Evolutionary conservation across 2,329 filamentous ascomycete genomes (phyloP), one percentile per base, ranked within the genome.

Genomic region (Dendrostoma leiphaemia): DNA sequence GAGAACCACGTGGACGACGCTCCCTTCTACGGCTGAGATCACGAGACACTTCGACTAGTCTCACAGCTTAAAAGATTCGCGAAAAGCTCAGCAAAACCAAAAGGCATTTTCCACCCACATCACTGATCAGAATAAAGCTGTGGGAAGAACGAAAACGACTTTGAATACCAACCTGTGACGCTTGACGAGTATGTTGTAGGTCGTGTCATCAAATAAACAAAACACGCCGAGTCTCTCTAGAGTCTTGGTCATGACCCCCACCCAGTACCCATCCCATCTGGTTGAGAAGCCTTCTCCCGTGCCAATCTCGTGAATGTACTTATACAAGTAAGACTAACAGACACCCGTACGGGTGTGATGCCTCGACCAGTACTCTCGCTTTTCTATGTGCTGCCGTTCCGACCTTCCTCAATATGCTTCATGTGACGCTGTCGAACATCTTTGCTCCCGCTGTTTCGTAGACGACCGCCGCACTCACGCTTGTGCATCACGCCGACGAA

Each of bases 181-280:
- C 49, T 31, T 46, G 49, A 52, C 49, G 31, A 52, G 34, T 32
- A 47, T 52, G 49, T 23, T 52, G 41, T 52, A 46, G 21, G 31
- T 38, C 9, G 29, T 23, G 34, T 50, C 37, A 50, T 50, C 43
- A 38, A 46, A 24, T 23, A 21, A n/a, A n/a, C 38, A 26, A 26
- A 41, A n/a, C 5, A 21, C 13, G 13, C 23, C 38, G 15, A 28
- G 29, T 48, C 13, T 48, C 31, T 34, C 31, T 37, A 37, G 15
- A 37, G 13, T 37, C 23, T 41, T 41, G 23, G 15, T 41, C 38
- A 41, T 41, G 38, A 41, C 13, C 17, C 38, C 38, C 38, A n/a
- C 3, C 38, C 23, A 12, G 23, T 13, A 41, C 21, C 23, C 12
- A n/a, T 17, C 31, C 23, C 31, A 15, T 31, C 19, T 31, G 26